These are phyloP conservation scores for Diplogelasinospora grovesii DNA, from an alignment of 495 filamentous ascomycete genomes.

Conservation along the genomic window DNA sequence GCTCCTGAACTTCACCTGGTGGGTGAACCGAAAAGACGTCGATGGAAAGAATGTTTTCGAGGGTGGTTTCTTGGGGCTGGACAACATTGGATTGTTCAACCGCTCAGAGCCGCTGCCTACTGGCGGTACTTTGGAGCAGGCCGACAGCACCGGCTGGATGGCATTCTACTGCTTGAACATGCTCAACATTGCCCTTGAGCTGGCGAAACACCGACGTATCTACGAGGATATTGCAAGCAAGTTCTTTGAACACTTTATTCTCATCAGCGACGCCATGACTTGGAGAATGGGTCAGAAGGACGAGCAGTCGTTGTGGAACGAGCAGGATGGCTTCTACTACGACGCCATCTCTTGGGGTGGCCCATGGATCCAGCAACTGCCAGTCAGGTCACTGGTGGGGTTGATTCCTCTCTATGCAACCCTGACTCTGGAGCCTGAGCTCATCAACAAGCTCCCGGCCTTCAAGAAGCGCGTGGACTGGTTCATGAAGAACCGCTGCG, in stretches of 20 bases:
- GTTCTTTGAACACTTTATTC: slow-evolving; percentile 97
- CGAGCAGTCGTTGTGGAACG: slow-evolving; percentile 87
- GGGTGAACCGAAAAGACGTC: slow-evolving; percentile 91
- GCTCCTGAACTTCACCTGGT: slow-evolving; percentile 96
- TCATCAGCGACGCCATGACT: slow-evolving; percentile 97
- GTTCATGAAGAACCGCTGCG: slow-evolving; percentile 81
- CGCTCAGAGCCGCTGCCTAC: slow-evolving; percentile 95
- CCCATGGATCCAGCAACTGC: slow-evolving; percentile 86
- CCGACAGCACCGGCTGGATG: slow-evolving; percentile 98
- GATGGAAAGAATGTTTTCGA: slow-evolving; percentile 96
- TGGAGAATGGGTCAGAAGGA: slow-evolving; percentile 68
- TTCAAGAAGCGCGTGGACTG: slow-evolving; percentile 90
- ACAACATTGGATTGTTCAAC: slow-evolving; percentile 97
- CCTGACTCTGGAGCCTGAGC: slow-evolving; percentile 82
- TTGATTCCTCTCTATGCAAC: slow-evolving; percentile 91
- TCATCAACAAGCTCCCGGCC: slow-evolving; percentile 85
- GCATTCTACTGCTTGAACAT: slow-evolving; percentile 91
- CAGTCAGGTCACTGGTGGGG: slow-evolving; percentile 84
- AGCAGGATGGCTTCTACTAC: slow-evolving; percentile 95
- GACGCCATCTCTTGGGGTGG: slow-evolving; percentile 95
- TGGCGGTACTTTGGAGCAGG: slow-evolving; percentile 87
- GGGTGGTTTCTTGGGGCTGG: slow-evolving; percentile 90
- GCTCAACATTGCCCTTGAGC: slow-evolving; percentile 91
- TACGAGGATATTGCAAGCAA: slow-evolving; percentile 98
- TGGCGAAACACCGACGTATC: slow-evolving; percentile 90